Base-by-base conservation (phyloP, 192 early-diverging fungal species). In the Anaeromyces robustus region DNA sequence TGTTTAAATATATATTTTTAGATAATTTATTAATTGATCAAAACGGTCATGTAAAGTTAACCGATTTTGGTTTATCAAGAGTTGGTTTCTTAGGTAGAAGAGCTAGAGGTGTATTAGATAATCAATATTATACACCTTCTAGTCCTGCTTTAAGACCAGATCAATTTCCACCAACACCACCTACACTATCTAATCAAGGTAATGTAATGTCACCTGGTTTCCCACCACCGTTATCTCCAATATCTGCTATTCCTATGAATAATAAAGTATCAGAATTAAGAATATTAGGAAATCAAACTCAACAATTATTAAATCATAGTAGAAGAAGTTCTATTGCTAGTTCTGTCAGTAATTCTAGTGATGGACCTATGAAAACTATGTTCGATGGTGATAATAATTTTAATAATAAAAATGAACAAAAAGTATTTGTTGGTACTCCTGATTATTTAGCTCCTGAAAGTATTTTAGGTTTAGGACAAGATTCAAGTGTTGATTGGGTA, bases 371-470 rank as follows among this genome's bases (percentile, higher is more conserved):
- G 78, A 32, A 83, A 83, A 68, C 83, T 77, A 28, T 85, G 78
- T 68, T 81, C 85, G 52, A 83, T 87, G 11, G 81, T 82, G 59
- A 84, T 78, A 82, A 87, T 79, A 78, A 87, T 80, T 30, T 88
- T 77, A 29, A 89, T 79, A 77, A 85, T 83, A 41, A 83, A 82
- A 83, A 88, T 83, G 34, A 90, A 80, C 80, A 85, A 80, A 81
- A 84, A 79, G 86, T 86, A 19, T 93, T 92, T 79, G 92, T 93
- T 22, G 95, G 95, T n/a, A 96, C 95, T 22, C 95, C 95, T 2
- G 95, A 96, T 83, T 96, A 96, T 80, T 81, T 96, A 77, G 95
- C 95, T 19, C 95, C 95, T 22, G 95, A 96, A 81, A 92, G 91
- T 80, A 95, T 96, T 52, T 84, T 96, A 30, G 95, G 95, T 19